Evolutionary conservation across 164 flowering plant genomes (phyloP), one percentile per base, ranked within the genome.

Genomic region (Chimonanthus praecox): DNA sequence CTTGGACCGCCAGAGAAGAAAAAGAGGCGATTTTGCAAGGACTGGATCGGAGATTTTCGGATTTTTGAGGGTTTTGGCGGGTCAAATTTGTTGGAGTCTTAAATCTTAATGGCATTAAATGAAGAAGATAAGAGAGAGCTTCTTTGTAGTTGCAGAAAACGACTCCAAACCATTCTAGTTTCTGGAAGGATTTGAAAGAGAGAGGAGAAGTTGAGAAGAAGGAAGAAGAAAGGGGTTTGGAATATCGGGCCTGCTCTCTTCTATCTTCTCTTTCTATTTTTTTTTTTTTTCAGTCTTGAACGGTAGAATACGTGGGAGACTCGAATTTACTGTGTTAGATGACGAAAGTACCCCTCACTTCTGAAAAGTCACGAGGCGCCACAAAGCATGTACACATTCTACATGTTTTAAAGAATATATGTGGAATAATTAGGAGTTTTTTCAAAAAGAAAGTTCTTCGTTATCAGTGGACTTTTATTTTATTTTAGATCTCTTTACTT

Each of bases 91-190:
- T 33, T 33, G 33, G 33, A 33, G 33, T 1, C 33, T 33, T 0
- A 33, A 33, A 33, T 33, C 33, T 33, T 33, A 33, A 33, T 33
- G 33, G 33, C 33, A 33, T 33, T 33, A 33, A 33, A 33, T 33
- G 33, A 33, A 33, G 33, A 33, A 33, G 33, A 33, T 33, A 33
- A 33, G 33, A 33, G 21, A 44, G 60, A 18, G 47, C 74, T n/a
- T n/a, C 75, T 43, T 64, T 50, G 71, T 70, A 50, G 44, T 3
- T 73, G 54, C 61, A 46, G 6, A 74, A 62, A 62, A 74, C 48
- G 18, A 46, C 44, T 47, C 6, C 58, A 74, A 67, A 67, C 45
- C 64, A n/a, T 69, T 62, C 18, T 47, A 58, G 18, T 46, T 46
- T 16, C 21, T 0, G 20, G 70, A 7, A 48, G 43, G 1, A 48